Evolutionary conservation across 2,329 filamentous ascomycete species (phyloP), one percentile per base, ranked within the genome.

Genomic region (Escovopsis sp.): DNA sequence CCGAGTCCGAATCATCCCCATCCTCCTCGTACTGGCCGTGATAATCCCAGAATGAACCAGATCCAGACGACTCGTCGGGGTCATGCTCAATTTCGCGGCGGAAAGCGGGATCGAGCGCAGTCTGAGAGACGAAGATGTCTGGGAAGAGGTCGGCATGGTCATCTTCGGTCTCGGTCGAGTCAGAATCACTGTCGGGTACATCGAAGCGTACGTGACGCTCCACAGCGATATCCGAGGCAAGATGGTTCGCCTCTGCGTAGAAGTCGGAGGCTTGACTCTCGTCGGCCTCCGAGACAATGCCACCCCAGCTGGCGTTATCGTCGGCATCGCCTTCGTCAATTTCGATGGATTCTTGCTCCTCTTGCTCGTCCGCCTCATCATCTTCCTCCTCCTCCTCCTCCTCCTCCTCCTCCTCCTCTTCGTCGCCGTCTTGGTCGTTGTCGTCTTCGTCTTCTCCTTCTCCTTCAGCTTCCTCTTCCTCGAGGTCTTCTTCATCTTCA

Each of bases 61-160:
- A 74, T 44, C 68, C 68, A 5, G 69, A 76, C 0, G 69, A 72
- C 45, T 76, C 72, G 39, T 74, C 67, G n/a, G 65, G 63, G 48
- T 84, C 77, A 47, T 74, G 70, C 55, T 87, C 81, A 48, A 88
- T 81, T 61, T 84, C 78, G 35, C 75, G 73, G 48, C 81, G 80
- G 53, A 89, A 77, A 40, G 71, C 70, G 6, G 81, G 79, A 51
- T 86, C 82, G 5, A 89, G 67, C 13, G 74, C 71, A 53, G 76
- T 81, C 59, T 87, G 81, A 39, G 82, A 76, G 43, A 88, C 68
- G 57, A 89, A 89, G 45, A 89, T 78, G 55, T 87, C 78, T 1
- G 83, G 81, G 47, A 85, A 85, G 48, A 86, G 74, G 47, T 76
- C 74, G 45, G 74, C 71, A 37, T 70, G 62, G 47, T 78, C 72